A percentile compares a stretch with the other conserved stretches of the same genome.
These are phyloP conservation scores for Stephanodiscus minutulus DNA, from an alignment of 108 stramenopile genomes.

Conservation along the genomic window DNA sequence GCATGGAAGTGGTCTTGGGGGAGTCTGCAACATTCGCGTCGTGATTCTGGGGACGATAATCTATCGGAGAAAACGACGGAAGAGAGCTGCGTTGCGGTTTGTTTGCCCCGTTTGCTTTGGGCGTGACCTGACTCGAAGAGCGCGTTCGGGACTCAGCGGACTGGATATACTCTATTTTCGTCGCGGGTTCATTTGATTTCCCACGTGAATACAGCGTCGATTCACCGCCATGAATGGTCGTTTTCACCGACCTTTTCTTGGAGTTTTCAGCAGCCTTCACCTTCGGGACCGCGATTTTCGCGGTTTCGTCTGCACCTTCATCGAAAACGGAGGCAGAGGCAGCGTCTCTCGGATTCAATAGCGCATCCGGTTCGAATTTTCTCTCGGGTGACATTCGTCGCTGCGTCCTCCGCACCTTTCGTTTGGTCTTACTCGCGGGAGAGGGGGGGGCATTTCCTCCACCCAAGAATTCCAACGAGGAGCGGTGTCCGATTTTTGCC, in stretches of 20 bases:
- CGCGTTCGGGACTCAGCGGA: neutral
- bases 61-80: conserved; percentile 9
- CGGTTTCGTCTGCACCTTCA: neutral
- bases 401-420: neutral
- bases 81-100: neutral
- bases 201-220: neutral
- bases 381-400: conserved; percentile 22
- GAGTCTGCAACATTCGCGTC: neutral
- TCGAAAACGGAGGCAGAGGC: neutral
- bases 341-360: neutral
- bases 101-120: neutral
- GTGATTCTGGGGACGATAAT: neutral
- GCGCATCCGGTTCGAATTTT: conserved; percentile 13
- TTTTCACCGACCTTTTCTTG: neutral
- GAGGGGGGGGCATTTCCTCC: neutral
- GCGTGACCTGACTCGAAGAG: neutral
- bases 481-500: conserved; percentile 4
- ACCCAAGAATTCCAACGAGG: conserved; percentile 14
- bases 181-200: neutral
- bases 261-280: neutral
- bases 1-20: neutral
- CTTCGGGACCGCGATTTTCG: neutral
- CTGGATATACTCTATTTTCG: neutral
- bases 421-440: neutral
- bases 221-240: neutral